Evolutionary conservation across 345 rosid species (phyloP).

Genomic region (Litchi chinensis): DNA sequence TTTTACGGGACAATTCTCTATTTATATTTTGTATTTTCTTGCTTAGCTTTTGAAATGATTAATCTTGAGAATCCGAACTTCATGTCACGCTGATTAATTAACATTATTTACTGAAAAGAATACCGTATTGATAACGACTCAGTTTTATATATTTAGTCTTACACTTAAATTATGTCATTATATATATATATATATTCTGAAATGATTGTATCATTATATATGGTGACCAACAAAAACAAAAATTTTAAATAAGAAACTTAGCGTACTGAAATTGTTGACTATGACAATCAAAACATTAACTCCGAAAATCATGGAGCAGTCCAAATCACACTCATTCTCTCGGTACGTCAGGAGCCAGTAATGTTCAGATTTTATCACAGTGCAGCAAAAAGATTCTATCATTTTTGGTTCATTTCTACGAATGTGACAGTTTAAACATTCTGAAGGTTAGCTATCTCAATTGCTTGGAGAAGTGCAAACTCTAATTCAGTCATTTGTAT

Average conservation of each 20-base stretch:
- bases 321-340: not conserved
- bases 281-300: not conserved
- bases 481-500: too few relatives aligned
- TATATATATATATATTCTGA: too few relatives aligned
- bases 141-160: not conserved
- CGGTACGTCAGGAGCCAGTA: not conserved
- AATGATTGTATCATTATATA: too few relatives aligned
- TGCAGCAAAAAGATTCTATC: not conserved
- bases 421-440: not conserved
- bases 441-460: not conserved
- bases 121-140: not conserved
- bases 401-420: not conserved
- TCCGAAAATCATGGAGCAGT: not conserved
- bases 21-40: too few relatives aligned
- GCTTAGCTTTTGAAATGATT: too few relatives aligned
- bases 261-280: conserved; percentile 1
- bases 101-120: too few relatives aligned
- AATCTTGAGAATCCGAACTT: not conserved
- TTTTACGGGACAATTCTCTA: not conserved
- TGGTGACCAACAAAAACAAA: not conserved
- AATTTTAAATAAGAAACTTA: not conserved
- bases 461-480: too few relatives aligned
- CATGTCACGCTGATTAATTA: too few relatives aligned
- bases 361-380: too few relatives aligned
- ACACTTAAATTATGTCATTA: not conserved